These are phyloP conservation scores for Glycine soja DNA, from an alignment of 306 rosid species.

Conservation along the genomic window DNA sequence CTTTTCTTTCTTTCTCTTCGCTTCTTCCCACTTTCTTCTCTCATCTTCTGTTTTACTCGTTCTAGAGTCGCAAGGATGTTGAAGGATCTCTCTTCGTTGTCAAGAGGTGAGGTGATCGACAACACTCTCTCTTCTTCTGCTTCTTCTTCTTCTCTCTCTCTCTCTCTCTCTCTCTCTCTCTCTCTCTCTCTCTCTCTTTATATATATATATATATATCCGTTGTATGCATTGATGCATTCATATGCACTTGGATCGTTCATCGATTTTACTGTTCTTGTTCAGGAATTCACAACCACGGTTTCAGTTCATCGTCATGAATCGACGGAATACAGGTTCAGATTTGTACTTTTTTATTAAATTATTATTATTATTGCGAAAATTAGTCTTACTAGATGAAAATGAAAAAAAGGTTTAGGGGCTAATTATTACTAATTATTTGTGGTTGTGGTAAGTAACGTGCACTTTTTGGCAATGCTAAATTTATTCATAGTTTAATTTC, in stretches of 20 bases:
- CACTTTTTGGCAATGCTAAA: background rate
- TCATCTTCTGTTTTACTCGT: background rate
- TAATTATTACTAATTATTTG: background rate
- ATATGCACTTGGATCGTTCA: constrained; percentile 22
- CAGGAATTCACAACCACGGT: constrained; percentile 86
- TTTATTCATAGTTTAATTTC: no score
- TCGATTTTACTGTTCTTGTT: background rate
- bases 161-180: background rate
- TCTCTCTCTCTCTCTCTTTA: background rate
- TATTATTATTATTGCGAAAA: background rate
- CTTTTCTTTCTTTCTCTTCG: constrained; percentile 11
- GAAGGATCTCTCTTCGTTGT: constrained; percentile 99
- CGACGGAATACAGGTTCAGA: constrained; percentile 83
- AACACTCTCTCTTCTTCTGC: background rate
- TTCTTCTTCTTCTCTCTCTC: background rate
- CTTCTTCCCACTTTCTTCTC: background rate
- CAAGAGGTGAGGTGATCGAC: constrained; percentile 77
- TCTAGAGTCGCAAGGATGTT: constrained; percentile 91
- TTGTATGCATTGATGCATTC: background rate
- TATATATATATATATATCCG: no score
- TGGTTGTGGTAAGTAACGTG: background rate
- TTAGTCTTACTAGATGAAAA: background rate
- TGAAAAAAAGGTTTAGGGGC: background rate
- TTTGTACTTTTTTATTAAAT: background rate
- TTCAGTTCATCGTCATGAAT: constrained; percentile 97